A percentile compares a stretch with the other conserved stretches of the same genome.
phyloP scores from a whole-genome alignment of 2,329 filamentous ascomycete genomes.

The Colletotrichum chrysophilum region DNA sequence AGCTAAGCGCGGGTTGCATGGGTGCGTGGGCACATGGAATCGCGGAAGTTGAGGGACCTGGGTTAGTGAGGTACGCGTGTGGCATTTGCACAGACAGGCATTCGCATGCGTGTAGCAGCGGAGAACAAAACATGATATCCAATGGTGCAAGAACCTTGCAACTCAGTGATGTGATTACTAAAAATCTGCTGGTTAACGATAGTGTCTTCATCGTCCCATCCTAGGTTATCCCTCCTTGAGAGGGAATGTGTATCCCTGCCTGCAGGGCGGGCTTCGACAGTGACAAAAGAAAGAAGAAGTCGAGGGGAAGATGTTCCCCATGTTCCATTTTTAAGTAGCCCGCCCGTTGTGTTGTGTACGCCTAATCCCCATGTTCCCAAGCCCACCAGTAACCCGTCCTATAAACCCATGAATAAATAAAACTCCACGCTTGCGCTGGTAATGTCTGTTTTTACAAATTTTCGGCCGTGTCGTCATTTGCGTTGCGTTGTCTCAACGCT shows the following conservation, averaged over 20 bases:
- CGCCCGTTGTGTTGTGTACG: not conserved
- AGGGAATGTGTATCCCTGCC: not conserved
- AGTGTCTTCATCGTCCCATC: not conserved
- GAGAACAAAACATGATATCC: not conserved
- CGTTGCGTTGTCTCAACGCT: not conserved
- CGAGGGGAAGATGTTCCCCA: not conserved
- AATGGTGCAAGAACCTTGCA: not conserved
- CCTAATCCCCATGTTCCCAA: not conserved
- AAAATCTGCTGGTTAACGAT: conserved; percentile 13
- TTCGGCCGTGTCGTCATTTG: conserved; percentile 17
- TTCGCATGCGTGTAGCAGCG: not conserved
- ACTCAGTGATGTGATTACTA: not conserved
- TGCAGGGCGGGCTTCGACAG: not conserved
- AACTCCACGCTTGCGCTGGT: conserved; percentile 22
- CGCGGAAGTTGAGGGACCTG: not conserved
- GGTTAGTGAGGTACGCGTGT: not conserved
- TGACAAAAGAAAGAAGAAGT: not conserved
- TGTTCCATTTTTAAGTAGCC: not conserved
- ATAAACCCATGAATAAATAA: not conserved
- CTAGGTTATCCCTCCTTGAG: not conserved
- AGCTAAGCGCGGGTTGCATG: conserved; percentile 52
- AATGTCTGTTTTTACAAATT: conserved; percentile 14
- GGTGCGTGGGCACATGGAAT: not conserved
- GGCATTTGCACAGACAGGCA: not conserved
- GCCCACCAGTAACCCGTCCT: not conserved